Percentiles rank a stretch among this genome's conserved stretches.
phyloP scores from a whole-genome alignment of 257 asterid species.

The Petunia secreta region DNA sequence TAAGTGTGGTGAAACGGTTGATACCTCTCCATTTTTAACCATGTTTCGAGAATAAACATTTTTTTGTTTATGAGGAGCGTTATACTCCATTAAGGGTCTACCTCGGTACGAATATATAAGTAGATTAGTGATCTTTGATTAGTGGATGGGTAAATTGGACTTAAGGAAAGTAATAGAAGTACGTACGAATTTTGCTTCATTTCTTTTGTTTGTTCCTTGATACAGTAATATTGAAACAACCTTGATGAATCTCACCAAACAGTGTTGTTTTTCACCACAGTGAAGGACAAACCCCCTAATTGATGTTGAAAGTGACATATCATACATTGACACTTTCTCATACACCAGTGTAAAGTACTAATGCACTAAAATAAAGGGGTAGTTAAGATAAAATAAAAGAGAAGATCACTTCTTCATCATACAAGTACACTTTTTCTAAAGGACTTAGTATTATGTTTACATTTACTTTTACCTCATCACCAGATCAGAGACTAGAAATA shows the following conservation, averaged over 20 bases:
- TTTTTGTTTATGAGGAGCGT: too few species aligned
- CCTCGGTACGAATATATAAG: neutral
- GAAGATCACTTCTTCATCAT: neutral
- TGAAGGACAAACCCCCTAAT: slow-evolving; percentile 25
- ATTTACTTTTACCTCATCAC: slow-evolving; percentile 15
- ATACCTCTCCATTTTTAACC: too few species aligned
- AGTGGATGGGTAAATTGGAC: neutral
- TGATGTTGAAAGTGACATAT: slow-evolving; percentile 24
- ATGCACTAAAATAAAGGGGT: slow-evolving; percentile 19
- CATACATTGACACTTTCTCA: slow-evolving; percentile 13
- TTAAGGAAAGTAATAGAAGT: neutral
- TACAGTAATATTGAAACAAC: slow-evolving; percentile 9
- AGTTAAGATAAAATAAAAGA: neutral
- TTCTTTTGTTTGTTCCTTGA: slow-evolving; percentile 10
- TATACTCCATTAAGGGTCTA: too few species aligned
- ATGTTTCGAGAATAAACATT: too few species aligned
- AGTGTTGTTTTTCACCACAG: neutral
- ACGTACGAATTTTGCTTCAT: neutral
- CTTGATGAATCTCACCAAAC: slow-evolving; percentile 26
- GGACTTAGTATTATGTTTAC: neutral
- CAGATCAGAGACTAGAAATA: neutral
- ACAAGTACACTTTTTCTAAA: slow-evolving; percentile 13
- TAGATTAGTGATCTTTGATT: neutral
- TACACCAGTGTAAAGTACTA: slow-evolving; percentile 5
- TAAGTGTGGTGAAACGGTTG: too few species aligned